Percentiles rank a stretch among this genome's conserved stretches.
These are phyloP conservation scores for Pterocarpus santalinus DNA, from an alignment of 306 rosid species.

Conservation along the genomic window DNA sequence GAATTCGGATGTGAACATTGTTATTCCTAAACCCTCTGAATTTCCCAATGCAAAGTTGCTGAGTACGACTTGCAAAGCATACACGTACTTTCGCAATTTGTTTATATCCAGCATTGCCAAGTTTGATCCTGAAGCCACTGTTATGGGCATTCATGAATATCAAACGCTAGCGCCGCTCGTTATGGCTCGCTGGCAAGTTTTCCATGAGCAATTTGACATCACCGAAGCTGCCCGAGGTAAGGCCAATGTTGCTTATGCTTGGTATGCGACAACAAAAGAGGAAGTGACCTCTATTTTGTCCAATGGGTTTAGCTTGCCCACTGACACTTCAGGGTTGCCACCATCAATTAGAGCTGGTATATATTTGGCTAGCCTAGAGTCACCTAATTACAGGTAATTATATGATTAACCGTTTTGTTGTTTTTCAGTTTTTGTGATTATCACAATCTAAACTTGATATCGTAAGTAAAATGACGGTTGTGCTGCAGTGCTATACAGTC, in stretches of 20 bases:
- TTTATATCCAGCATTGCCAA: conserved; percentile 51
- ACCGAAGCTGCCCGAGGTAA: conserved; percentile 56
- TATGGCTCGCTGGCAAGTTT: conserved; percentile 50
- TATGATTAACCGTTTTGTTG: too few species aligned
- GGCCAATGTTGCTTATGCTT: conserved; percentile 62
- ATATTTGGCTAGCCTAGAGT: conserved; percentile 51
- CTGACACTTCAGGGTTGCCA: conserved; percentile 32
- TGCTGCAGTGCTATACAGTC: conserved; percentile 57
- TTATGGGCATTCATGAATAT: conserved; percentile 60
- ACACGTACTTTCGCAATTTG: conserved; percentile 30
- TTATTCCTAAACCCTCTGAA: too few species aligned
- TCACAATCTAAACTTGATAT: too few species aligned
- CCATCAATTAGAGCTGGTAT: conserved; percentile 53
- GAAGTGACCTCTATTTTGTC: conserved; percentile 50
- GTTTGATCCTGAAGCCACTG: conserved; percentile 39
- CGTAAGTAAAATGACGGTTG: background rate
- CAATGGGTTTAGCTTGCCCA: conserved; percentile 60
- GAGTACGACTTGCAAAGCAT: background rate
- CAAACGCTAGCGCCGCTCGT: conserved; percentile 47
- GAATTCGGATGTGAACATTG: too few species aligned
- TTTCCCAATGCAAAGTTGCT: too few species aligned
- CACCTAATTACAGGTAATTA: conserved; percentile 60
- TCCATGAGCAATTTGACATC: conserved; percentile 52
- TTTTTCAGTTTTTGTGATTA: too few species aligned
- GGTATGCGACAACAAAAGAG: conserved; percentile 60